phyloP scores from a whole-genome alignment of 805 yeast species.

The Schizosaccharomyces osmophilus region DNA sequence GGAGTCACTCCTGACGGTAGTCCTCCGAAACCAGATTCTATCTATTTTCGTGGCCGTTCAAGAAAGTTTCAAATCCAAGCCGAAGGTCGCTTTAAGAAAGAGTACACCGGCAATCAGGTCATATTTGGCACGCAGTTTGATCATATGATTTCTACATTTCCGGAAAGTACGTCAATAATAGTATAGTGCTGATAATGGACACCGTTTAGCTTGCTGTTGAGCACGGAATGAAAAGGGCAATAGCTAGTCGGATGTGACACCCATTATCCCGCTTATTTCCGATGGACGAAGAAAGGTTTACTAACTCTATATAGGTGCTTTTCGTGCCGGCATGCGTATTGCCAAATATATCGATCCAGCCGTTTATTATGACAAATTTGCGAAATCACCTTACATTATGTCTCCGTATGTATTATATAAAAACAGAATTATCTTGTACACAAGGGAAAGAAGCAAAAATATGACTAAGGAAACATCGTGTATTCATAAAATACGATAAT shows the following conservation, averaged over 20 bases:
- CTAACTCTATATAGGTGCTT: background rate
- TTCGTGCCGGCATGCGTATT: slow-evolving; percentile 2
- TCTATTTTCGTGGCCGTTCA: slow-evolving; percentile 1
- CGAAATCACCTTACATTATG: slow-evolving; percentile 1
- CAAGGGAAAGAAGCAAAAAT: too few species aligned
- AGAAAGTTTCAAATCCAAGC: slow-evolving; percentile 3
- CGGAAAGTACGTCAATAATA: background rate
- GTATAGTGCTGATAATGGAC: background rate
- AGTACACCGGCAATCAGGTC: slow-evolving; percentile 2
- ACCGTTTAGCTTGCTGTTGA: too few species aligned
- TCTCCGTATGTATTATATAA: background rate
- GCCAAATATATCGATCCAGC: slow-evolving; percentile 3
- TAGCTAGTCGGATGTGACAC: too few species aligned
- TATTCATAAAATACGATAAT: background rate
- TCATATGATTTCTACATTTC: slow-evolving; percentile 1
- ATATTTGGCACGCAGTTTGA: slow-evolving; percentile 2
- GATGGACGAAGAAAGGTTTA: background rate
- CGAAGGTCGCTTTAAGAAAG: slow-evolving; percentile 2
- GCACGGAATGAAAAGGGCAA: too few species aligned
- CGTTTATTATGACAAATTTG: slow-evolving; percentile 1
- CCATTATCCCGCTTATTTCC: too few species aligned
- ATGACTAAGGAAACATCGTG: too few species aligned
- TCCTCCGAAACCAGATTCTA: background rate
- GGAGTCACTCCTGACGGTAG: slow-evolving; percentile 2
- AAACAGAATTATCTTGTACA: too few species aligned